Evolutionary conservation across 2,329 filamentous ascomycete species (phyloP), one percentile per base, ranked within the genome.

Genomic region (Pyricularia pennisetigena): DNA sequence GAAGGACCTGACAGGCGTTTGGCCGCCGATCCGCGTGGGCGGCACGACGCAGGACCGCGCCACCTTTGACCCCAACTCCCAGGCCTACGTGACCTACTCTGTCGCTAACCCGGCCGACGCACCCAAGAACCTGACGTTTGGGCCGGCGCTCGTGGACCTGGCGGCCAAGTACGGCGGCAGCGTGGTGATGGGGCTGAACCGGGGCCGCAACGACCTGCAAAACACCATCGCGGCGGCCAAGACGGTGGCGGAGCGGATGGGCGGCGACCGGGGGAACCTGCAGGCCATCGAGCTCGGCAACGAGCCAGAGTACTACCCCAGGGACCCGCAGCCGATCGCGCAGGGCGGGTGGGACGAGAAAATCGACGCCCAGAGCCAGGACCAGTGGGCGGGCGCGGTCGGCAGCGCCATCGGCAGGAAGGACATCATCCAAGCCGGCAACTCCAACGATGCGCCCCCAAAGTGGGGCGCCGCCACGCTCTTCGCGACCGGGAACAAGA

Each of bases 1-100:
- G 71, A 80, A 81, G 69, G 76, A 79, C 14, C 69, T 86, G 65
- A 82, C 80, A 0, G 84, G 84, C 1, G 77, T 75, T 12, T 84
- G 81, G 81, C 83, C 84, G 8, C 84, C 83, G 0, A 79, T 86
- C 64, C 78, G 85, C 66, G 85, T 87, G 68, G 85, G 85, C n/a
- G 85, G 85, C 2, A 87, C 85, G 0, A 86, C 84, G 0, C 83
- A 86, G 77, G 85, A 86, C 71, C 80, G 84, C 4, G 84, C 85
- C 0, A 80, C 76, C 2, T 86, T 82, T 70, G 80, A 86, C 72
- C 71, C 83, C 1, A 72, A 75, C 0, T 80, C 78, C 0, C 76
- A 76, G 1, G 79, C 77, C 2, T 80, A 82, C 9, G 84, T 87
- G 1, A 79, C 79, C 2, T 87, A 86, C 70, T 79, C 78, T 0